phyloP scores from a whole-genome alignment of 495 filamentous ascomycete species.

The Neurospora sublineolata region DNA sequence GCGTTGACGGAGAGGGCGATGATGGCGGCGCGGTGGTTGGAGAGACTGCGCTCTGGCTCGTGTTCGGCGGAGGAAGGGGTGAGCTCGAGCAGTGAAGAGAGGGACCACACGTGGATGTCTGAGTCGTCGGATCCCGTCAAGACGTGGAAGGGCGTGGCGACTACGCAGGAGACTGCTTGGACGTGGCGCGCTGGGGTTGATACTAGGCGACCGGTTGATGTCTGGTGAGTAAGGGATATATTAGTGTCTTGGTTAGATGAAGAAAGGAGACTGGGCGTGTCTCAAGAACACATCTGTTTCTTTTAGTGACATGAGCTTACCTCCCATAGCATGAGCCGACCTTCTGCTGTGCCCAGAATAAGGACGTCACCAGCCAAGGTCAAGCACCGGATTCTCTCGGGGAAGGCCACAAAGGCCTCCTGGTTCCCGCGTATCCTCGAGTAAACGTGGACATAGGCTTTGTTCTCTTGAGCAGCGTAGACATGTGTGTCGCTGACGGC shows the following conservation, averaged over 20 bases:
- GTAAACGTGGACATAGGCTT: slow-evolving; percentile 87
- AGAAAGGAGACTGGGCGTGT: neutral
- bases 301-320: slow-evolving; percentile 31
- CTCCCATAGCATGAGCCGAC: slow-evolving; percentile 88
- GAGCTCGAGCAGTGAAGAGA: slow-evolving; percentile 56
- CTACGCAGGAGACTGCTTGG: slow-evolving; percentile 68
- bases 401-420: slow-evolving; percentile 76
- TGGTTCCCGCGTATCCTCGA: slow-evolving; percentile 70
- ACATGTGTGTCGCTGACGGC: slow-evolving; percentile 75
- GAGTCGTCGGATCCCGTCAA: slow-evolving; percentile 84
- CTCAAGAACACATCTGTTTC: neutral
- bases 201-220: slow-evolving; percentile 74
- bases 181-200: slow-evolving; percentile 82
- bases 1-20: slow-evolving; percentile 57
- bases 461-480: slow-evolving; percentile 81
- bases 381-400: slow-evolving; percentile 70
- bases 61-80: slow-evolving; percentile 34
- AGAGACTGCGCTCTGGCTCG: slow-evolving; percentile 55
- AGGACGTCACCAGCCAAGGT: slow-evolving; percentile 54
- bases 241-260: neutral
- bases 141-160: slow-evolving; percentile 62
- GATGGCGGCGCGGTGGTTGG: slow-evolving; percentile 70
- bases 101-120: slow-evolving; percentile 80
- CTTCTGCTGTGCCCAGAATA: slow-evolving; percentile 74
- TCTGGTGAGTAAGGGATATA: slow-evolving; percentile 32